Evolutionary conservation across 495 filamentous ascomycete species (phyloP).

Genomic region (Pyrenula aspistea): DNA sequence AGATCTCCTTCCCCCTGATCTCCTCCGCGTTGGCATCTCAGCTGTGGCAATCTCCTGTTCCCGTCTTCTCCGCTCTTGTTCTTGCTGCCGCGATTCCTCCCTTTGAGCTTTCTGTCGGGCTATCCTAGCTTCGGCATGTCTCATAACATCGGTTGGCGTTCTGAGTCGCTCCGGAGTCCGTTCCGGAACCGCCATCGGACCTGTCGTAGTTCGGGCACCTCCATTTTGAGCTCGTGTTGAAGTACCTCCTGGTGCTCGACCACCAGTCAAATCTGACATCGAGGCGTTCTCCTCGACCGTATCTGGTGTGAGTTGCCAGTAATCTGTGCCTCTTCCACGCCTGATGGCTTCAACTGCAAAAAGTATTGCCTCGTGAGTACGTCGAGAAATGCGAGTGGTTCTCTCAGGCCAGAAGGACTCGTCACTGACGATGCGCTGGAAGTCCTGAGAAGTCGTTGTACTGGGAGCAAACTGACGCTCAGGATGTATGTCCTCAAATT

Average conservation of each 20-base stretch:
- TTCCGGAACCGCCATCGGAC: slow-evolving; percentile 31
- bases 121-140: slow-evolving; percentile 55
- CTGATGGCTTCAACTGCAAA: slow-evolving; percentile 85
- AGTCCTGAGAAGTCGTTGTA: background rate
- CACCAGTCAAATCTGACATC: slow-evolving; percentile 75
- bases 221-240: slow-evolving; percentile 36
- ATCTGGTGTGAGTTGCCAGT: slow-evolving; percentile 75
- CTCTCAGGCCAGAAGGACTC: slow-evolving; percentile 40
- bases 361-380: slow-evolving; percentile 69
- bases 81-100: slow-evolving; percentile 29
- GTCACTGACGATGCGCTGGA: slow-evolving; percentile 3
- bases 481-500: background rate
- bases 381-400: slow-evolving; percentile 45
- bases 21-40: slow-evolving; percentile 33
- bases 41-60: slow-evolving; percentile 49
- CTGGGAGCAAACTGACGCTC: background rate
- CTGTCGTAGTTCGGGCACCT: slow-evolving; percentile 28
- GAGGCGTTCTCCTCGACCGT: slow-evolving; percentile 81
- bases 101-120: slow-evolving; percentile 52
- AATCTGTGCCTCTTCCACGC: slow-evolving; percentile 27
- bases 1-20: slow-evolving; percentile 14
- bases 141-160: slow-evolving; percentile 65
- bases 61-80: slow-evolving; percentile 33
- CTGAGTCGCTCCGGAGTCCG: slow-evolving; percentile 32
- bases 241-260: slow-evolving; percentile 27